A percentile compares a stretch with the other conserved stretches of the same genome.
phyloP scores from a whole-genome alignment of 371 early-diverging fungal genomes.

The Rhizomucor miehei region DNA sequence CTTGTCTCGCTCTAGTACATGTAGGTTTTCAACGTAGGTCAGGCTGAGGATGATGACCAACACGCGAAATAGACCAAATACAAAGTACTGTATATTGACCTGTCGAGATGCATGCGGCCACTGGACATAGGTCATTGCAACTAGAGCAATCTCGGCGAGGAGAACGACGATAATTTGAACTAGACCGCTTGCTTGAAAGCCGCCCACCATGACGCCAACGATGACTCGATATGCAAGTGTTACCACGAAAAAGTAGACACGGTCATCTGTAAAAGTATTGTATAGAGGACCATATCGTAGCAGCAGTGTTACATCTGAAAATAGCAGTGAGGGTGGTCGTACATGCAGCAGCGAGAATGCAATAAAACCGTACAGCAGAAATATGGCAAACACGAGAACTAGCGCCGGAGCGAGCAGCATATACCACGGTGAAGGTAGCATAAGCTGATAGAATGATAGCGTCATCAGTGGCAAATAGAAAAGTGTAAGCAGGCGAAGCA shows the following conservation, averaged over 20 bases:
- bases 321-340: slow-evolving; percentile 39
- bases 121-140: slow-evolving; percentile 13
- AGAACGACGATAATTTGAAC: slow-evolving; percentile 38
- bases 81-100: slow-evolving; percentile 25
- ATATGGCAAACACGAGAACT: slow-evolving; percentile 27
- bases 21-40: slow-evolving; percentile 14
- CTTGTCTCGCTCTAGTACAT: slow-evolving; percentile 19
- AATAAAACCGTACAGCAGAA: slow-evolving; percentile 30
- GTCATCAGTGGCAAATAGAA: slow-evolving; percentile 38
- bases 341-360: slow-evolving; percentile 32
- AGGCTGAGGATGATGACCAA: slow-evolving; percentile 27
- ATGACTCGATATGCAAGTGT: slow-evolving; percentile 32
- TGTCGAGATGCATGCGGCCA: slow-evolving; percentile 29
- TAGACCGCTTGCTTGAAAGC: slow-evolving; percentile 31
- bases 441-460: slow-evolving; percentile 36
- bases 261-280: slow-evolving; percentile 49
- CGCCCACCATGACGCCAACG: slow-evolving; percentile 35
- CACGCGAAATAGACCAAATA: slow-evolving; percentile 23
- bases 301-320: slow-evolving; percentile 41
- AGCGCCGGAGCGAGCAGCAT: slow-evolving; percentile 27
- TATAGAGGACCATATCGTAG: slow-evolving; percentile 52
- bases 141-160: slow-evolving; percentile 19
- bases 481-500: slow-evolving; percentile 27
- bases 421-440: slow-evolving; percentile 36
- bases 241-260: slow-evolving; percentile 44